phyloP scores from a whole-genome alignment of 2,329 filamentous ascomycete genomes.

The Triangularia verruculosa region DNA sequence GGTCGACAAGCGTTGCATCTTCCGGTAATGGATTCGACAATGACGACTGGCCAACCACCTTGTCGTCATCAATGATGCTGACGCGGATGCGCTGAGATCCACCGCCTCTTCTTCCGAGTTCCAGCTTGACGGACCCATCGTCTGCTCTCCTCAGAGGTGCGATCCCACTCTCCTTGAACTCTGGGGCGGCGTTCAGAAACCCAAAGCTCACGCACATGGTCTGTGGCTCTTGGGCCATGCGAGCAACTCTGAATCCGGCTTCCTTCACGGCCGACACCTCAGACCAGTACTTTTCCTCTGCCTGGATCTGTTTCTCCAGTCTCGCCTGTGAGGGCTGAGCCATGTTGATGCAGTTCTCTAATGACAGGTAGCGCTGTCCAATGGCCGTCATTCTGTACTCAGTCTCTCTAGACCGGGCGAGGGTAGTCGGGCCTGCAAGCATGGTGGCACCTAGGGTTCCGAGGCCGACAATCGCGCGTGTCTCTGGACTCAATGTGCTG shows the following conservation, averaged over 20 bases:
- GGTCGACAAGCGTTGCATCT: conserved; percentile 60
- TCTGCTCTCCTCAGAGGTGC: conserved; percentile 73
- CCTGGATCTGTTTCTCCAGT: conserved; percentile 71
- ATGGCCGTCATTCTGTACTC: conserved; percentile 57
- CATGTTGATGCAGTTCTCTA: conserved; percentile 71
- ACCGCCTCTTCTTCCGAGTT: conserved; percentile 53
- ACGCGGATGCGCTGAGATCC: conserved; percentile 64
- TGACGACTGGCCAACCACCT: conserved; percentile 55
- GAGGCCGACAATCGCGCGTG: conserved; percentile 69
- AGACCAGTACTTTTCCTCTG: conserved; percentile 85
- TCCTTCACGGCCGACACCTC: conserved; percentile 78
- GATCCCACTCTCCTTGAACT: conserved; percentile 68
- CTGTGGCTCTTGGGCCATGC: conserved; percentile 68
- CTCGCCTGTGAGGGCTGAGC: conserved; percentile 69
- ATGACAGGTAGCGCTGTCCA: conserved; percentile 76
- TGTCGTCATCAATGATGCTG: conserved; percentile 56
- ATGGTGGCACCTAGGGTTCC: conserved; percentile 71
- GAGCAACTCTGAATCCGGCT: conserved; percentile 81
- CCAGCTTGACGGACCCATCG: conserved; percentile 73
- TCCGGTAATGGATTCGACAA: conserved; percentile 52
- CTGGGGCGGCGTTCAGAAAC: conserved; percentile 60
- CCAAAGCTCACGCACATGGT: conserved; percentile 85
- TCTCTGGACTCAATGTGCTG: conserved; percentile 64
- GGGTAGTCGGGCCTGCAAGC: conserved; percentile 59
- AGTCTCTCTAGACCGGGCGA: conserved; percentile 52